Evolutionary conservation across 257 asterid genomes (phyloP).

Genomic region (Solanum infundibuliforme): DNA sequence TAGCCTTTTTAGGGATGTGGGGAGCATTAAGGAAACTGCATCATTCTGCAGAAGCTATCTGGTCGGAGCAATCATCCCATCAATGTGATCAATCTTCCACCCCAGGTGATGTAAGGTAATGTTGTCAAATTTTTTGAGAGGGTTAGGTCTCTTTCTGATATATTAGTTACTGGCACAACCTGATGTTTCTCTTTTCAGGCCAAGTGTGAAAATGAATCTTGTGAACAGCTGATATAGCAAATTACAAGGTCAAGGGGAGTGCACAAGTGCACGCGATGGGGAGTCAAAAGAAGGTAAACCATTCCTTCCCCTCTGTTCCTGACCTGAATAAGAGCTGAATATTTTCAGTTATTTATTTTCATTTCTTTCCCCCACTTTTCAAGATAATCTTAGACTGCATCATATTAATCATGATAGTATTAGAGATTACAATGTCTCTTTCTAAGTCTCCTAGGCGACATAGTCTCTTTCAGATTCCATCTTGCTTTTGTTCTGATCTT

Average conservation of each 20-base stretch:
- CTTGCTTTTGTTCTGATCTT: neutral
- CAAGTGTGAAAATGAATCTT: neutral
- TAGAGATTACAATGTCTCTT: neutral
- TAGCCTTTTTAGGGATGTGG: too few relatives aligned
- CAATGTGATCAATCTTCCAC: neutral
- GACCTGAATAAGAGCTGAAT: neutral
- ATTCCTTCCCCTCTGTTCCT: neutral
- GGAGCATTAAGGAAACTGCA: neutral
- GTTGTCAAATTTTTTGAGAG: neutral
- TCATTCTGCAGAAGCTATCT: neutral
- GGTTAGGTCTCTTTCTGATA: neutral
- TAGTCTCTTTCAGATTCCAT: neutral
- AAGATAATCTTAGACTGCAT: neutral
- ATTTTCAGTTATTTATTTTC: neutral
- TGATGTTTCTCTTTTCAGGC: neutral
- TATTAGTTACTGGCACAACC: neutral
- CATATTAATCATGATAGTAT: neutral
- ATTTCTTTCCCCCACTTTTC: neutral
- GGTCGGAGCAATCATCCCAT: neutral
- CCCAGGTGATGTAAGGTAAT: neutral
- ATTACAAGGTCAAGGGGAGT: neutral
- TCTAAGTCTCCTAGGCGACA: too few relatives aligned
- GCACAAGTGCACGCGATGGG: neutral
- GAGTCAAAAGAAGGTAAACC: neutral
- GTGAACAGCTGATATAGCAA: neutral